phyloP scores from a whole-genome alignment of 345 rosid genomes.

The Populus pruinosa region DNA sequence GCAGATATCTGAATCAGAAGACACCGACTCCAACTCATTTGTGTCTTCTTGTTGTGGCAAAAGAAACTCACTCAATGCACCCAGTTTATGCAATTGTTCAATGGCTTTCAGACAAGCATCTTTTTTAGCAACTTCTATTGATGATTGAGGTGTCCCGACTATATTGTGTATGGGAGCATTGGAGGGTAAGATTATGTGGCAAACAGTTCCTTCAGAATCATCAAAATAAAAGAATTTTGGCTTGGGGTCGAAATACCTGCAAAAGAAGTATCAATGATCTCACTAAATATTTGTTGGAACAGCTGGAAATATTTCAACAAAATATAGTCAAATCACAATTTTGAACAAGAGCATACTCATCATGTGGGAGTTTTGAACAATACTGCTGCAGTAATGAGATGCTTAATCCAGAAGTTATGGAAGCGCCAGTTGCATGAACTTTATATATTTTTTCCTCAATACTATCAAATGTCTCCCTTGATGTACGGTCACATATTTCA shows the following conservation, averaged over 20 bases:
- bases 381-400: slow-evolving; percentile 71
- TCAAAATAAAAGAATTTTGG: slow-evolving; percentile 68
- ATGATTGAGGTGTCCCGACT: slow-evolving; percentile 52
- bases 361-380: slow-evolving; percentile 89
- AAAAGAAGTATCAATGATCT: slow-evolving; percentile 21
- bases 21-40: slow-evolving; percentile 31
- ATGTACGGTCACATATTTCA: slow-evolving; percentile 70
- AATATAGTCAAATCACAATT: slow-evolving; percentile 9
- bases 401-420: slow-evolving; percentile 72
- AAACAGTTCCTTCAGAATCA: slow-evolving; percentile 69
- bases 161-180: slow-evolving; percentile 75
- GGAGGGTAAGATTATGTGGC: slow-evolving; percentile 67
- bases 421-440: slow-evolving; percentile 77
- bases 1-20: slow-evolving; percentile 31
- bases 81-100: slow-evolving; percentile 71
- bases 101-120: slow-evolving; percentile 82
- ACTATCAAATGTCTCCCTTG: slow-evolving; percentile 43
- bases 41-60: slow-evolving; percentile 44
- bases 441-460: slow-evolving; percentile 56
- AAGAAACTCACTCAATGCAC: slow-evolving; percentile 65
- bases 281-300: slow-evolving; percentile 4
- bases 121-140: slow-evolving; percentile 73
- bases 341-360: slow-evolving; percentile 59
- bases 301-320: background rate
- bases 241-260: slow-evolving; percentile 78